A percentile compares a stretch with the other conserved stretches of the same genome.
Conservation (phyloP, 2,329 filamentous ascomycete genomes). For the Sarocladium oryzae region DNA sequence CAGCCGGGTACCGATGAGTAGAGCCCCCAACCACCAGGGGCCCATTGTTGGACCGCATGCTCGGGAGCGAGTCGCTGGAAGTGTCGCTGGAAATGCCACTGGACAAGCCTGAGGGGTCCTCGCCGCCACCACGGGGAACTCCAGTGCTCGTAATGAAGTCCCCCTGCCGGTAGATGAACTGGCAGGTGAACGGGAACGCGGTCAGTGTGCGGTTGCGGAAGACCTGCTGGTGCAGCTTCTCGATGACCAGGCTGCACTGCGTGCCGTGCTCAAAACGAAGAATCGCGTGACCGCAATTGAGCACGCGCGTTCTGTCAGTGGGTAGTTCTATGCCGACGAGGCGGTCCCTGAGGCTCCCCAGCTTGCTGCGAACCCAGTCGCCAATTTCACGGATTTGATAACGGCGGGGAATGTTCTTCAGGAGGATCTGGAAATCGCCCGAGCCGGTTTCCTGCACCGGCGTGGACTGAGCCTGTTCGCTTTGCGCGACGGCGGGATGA, state of each 20-base stretch:
- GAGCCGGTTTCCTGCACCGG: background rate
- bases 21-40: background rate
- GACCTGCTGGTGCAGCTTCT: constrained; percentile 19
- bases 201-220: constrained; percentile 21
- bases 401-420: constrained; percentile 20
- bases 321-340: background rate
- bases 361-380: constrained; percentile 21
- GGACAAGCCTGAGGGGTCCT: background rate
- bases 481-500: background rate
- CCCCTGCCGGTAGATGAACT: constrained; percentile 13
- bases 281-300: constrained; percentile 21
- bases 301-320: constrained; percentile 14
- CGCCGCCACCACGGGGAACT: background rate
- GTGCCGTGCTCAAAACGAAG: constrained; percentile 17
- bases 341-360: constrained; percentile 15
- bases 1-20: background rate
- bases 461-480: background rate
- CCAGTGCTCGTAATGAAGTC: background rate
- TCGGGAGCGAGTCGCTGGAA: background rate
- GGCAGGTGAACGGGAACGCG: constrained; percentile 18
- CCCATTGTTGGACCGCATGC: background rate
- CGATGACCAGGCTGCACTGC: constrained; percentile 18
- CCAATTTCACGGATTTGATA: constrained; percentile 18
- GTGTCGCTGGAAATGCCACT: too few relatives aligned
- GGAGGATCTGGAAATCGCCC: constrained; percentile 16